A percentile compares a stretch with the other conserved stretches of the same genome.
Conservation (phyloP, 2,329 filamentous ascomycete genomes). For the Penicillium sp. region DNA sequence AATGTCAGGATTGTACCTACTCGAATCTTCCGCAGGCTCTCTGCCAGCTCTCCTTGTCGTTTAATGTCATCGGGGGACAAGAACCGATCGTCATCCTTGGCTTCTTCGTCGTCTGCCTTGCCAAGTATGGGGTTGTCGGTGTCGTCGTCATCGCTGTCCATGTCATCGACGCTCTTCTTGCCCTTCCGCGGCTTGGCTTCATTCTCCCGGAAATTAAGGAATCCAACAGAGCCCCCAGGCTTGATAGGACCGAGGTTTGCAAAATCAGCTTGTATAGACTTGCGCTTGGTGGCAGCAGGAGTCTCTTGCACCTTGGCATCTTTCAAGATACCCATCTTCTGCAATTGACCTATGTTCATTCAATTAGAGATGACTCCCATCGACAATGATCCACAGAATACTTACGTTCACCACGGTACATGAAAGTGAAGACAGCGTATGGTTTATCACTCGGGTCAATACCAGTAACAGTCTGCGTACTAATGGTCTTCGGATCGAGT, state of each 20-base stretch:
- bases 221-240: conserved; percentile 77
- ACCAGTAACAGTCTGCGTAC: conserved; percentile 96
- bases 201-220: conserved; percentile 74
- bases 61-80: conserved; percentile 55
- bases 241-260: conserved; percentile 76
- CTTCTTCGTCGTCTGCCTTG: conserved; percentile 55
- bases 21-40: conserved; percentile 59
- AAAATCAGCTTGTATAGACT: conserved; percentile 76
- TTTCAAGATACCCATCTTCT: conserved; percentile 86
- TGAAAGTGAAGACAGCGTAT: conserved; percentile 94
- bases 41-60: conserved; percentile 53
- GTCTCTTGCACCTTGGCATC: conserved; percentile 55
- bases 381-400: conserved; percentile 18
- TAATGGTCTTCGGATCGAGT: conserved; percentile 91
- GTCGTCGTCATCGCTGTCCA: conserved; percentile 69
- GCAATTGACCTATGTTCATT: conserved; percentile 63
- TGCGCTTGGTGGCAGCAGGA: conserved; percentile 59
- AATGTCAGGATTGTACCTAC: conserved; percentile 34
- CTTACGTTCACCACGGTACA: conserved; percentile 91
- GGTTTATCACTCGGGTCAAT: conserved; percentile 94
- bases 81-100: conserved; percentile 39
- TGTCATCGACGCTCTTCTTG: conserved; percentile 56
- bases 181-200: conserved; percentile 46
- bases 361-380: not conserved
- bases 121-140: conserved; percentile 51